Evolutionary conservation across 1,284 basidiomycete genomes (phyloP).

Genomic region (Trichosporon ovoides): DNA sequence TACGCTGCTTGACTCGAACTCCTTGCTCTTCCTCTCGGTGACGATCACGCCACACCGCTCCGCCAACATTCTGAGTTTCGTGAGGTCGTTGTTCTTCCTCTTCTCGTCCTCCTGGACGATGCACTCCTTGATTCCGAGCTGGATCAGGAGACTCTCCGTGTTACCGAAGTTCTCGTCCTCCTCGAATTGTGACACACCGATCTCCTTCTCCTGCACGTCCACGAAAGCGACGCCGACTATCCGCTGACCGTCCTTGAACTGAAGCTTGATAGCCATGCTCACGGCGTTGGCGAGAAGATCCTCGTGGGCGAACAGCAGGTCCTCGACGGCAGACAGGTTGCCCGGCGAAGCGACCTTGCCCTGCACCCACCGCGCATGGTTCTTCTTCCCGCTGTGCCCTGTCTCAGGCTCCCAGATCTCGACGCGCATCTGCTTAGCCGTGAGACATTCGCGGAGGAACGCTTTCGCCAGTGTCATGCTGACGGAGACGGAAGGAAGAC

Average conservation of each 20-base stretch:
- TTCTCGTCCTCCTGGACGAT: slow-evolving; percentile 55
- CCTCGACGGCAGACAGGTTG: slow-evolving; percentile 88
- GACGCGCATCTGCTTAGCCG: slow-evolving; percentile 82
- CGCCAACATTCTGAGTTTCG: slow-evolving; percentile 74
- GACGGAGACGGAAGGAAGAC: slow-evolving; percentile 71
- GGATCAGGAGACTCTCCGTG: slow-evolving; percentile 90
- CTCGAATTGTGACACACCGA: slow-evolving; percentile 74
- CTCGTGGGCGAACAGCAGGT: slow-evolving; percentile 77
- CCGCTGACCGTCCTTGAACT: slow-evolving; percentile 54
- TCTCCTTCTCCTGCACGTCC: slow-evolving; percentile 53
- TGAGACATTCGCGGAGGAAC: slow-evolving; percentile 85
- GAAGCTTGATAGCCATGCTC: slow-evolving; percentile 80
- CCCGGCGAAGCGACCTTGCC: slow-evolving; percentile 83
- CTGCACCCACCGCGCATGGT: slow-evolving; percentile 64
- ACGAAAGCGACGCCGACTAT: slow-evolving; percentile 55
- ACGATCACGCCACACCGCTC: slow-evolving; percentile 88
- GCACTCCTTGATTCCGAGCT: slow-evolving; percentile 94
- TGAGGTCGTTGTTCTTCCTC: slow-evolving; percentile 68
- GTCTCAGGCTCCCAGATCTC: slow-evolving; percentile 81
- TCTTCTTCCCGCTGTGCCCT: slow-evolving; percentile 58
- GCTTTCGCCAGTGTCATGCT: slow-evolving; percentile 75
- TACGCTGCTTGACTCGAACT: slow-evolving; percentile 75
- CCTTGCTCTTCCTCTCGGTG: slow-evolving; percentile 78
- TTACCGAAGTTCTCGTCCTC: slow-evolving; percentile 97
- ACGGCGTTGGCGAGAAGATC: slow-evolving; percentile 83